Evolutionary conservation across 805 yeast species (phyloP), one percentile per base, ranked within the genome.

Genomic region (Monosporozyma aerobia): DNA sequence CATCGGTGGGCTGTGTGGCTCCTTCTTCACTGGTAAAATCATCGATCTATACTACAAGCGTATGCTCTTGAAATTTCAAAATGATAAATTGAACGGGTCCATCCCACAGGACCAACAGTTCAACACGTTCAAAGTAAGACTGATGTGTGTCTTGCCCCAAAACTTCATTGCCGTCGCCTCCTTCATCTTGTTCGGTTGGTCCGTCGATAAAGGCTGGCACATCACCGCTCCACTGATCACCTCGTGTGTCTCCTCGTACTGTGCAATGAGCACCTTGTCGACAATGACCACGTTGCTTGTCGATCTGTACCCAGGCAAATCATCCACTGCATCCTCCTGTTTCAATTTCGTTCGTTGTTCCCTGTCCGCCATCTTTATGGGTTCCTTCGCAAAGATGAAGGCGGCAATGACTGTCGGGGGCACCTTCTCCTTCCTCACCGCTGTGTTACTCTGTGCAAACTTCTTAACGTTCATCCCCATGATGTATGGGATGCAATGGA

Each of bases 291-390:
- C 94, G 0, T 68, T 88, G 41, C 62, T 88, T 54, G 85, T 87
- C 13, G 96, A 89, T 63, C 62, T 88, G 54, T 82, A 77, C 57
- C 95, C 95, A 0, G 67, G 72, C 3, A 77, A 77, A 51, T 77
- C 89, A 0, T 87, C 94, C 0, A 79, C 90, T 2, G 83, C 90
- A 7, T 76, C 87, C 2, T 83, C 94, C 29, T 74, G 84, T 51
- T 76, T 83, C 59, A 88, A 89, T 60, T 72, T 89, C 41, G 75
- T 81, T 16, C 71, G 96, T 58, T 89, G 96, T 62, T 72, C 79
- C 11, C 60, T 80, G 51, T 83, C 83, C 53, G 92, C 95, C 0
- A 75, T 79, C 2, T 82, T 84, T 50, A 75, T 84, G 52, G 92
- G 89, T 1, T 83, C 82, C 7, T 72, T 87, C 16, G 76, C 82